Conservation (phyloP, 192 early-diverging fungal species). For the Polychytrium aggregatum region DNA sequence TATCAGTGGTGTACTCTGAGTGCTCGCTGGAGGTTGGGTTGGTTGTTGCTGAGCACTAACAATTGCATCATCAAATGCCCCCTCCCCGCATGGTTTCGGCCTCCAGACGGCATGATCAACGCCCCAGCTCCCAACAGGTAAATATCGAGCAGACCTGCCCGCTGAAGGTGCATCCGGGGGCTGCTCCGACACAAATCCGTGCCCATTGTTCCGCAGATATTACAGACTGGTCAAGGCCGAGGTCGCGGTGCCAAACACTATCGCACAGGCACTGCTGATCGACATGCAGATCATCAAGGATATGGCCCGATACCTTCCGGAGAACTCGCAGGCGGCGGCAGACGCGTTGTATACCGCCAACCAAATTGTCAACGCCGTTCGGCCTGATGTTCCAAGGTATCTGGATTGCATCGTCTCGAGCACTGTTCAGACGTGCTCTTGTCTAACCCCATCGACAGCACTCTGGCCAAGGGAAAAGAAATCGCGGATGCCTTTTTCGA, state of each 20-base stretch:
- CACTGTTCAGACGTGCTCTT: too few relatives aligned
- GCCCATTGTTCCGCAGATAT: too few relatives aligned
- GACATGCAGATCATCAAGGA: conserved; percentile 69
- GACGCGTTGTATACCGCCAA: conserved; percentile 80
- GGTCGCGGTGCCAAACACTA: conserved; percentile 57
- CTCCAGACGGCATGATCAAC: conserved; percentile 45
- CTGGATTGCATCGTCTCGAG: too few relatives aligned
- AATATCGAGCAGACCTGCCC: too few relatives aligned
- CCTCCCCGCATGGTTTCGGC: too few relatives aligned
- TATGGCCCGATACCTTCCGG: conserved; percentile 56
- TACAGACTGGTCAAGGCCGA: conserved; percentile 55
- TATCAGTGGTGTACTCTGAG: too few relatives aligned
- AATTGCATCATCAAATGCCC: conserved; percentile 15
- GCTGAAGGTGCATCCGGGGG: too few relatives aligned
- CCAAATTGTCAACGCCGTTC: conserved; percentile 62
- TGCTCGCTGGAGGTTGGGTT: too few relatives aligned
- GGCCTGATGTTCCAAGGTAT: conserved; percentile 28
- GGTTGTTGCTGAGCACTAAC: too few relatives aligned
- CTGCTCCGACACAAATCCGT: too few relatives aligned
- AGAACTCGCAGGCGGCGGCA: conserved; percentile 52
- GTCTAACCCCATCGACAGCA: too few relatives aligned
- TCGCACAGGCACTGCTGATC: conserved; percentile 57
- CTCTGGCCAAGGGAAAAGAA: conserved; percentile 25
- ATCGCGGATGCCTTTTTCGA: conserved; percentile 57
- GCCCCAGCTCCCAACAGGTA: conserved; percentile 56